Conservation (phyloP, 1,284 basidiomycete species). For the Ceratobasidium papillatum region DNA sequence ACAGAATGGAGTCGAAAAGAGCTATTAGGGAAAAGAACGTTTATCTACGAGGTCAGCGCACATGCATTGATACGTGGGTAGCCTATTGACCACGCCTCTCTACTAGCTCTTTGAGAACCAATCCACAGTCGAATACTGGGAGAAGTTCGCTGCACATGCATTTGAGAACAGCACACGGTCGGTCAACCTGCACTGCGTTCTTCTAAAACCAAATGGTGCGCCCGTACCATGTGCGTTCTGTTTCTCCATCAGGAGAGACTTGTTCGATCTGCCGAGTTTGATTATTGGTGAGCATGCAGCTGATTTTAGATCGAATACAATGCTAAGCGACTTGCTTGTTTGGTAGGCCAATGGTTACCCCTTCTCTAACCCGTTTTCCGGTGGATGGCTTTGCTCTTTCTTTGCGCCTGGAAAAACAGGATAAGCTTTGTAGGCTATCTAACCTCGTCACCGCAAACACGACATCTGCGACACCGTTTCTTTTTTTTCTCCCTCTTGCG, state of each 20-base stretch:
- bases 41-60: conserved; percentile 82
- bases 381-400: neutral
- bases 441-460: neutral
- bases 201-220: conserved; percentile 83
- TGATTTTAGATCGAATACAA: conserved; percentile 28
- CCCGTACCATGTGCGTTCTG: conserved; percentile 90
- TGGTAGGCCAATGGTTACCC: conserved; percentile 79
- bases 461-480: neutral
- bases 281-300: conserved; percentile 71
- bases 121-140: conserved; percentile 93
- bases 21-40: conserved; percentile 76
- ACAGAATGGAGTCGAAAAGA: conserved; percentile 90
- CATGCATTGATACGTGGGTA: neutral
- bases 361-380: conserved; percentile 54
- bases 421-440: neutral
- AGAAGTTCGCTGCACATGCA: conserved; percentile 92
- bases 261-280: conserved; percentile 86
- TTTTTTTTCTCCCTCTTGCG: neutral
- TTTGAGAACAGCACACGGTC: conserved; percentile 96
- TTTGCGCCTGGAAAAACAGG: neutral
- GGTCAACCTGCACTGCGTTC: conserved; percentile 90
- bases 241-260: conserved; percentile 90
- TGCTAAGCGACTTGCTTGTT: neutral
- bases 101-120: conserved; percentile 84
- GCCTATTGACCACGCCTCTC: neutral